Evolutionary conservation across 2,329 filamentous ascomycete species (phyloP), one percentile per base, ranked within the genome.

Genomic region (Trichoderma gracile): DNA sequence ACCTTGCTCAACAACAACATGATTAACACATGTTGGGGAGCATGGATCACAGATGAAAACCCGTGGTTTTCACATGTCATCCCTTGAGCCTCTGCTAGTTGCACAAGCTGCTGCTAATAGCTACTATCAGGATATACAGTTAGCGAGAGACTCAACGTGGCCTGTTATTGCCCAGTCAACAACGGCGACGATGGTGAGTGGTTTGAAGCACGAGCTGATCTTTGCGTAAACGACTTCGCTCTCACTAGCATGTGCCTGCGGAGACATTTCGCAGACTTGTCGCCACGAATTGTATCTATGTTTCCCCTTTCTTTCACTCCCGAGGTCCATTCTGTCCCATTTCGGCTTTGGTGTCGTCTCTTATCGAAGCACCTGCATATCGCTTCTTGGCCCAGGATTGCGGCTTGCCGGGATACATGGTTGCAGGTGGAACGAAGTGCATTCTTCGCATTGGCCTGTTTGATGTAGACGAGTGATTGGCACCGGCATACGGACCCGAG

Each of bases 171-270:
- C 14, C 9, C 5, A 19, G n/a, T 33, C 23, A 50, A 49, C 42
- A 52, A 12, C 25, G 40, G 25, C 42, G 30, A 14, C 33, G n/a
- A 15, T 50, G 43, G 27, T 33, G n/a, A 23, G 21, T 15, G 33
- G 60, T 63, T 49, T 38, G 30, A 56, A 40, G 49, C 12, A 63
- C 15, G 49, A 42, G 43, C 12, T 56, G 50, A 21, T n/a, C 60
- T 45, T 42, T 56, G 60, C 50, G 12, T 10, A 49, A 49, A 19
- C 27, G 27, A 10, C n/a, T 30, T 46, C 40, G 43, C 27, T 38
- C 19, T 8, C 14, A 43, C 5, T 54, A 55, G 60, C 38, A 33
- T 55, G 52, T 56, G 47, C 30, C 49, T 47, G 30, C 42, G 52
- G 42, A 56, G 45, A 52, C 46, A 25, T 49, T 45, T 45, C 60